These are phyloP conservation scores for Neovahlkampfia damariscottae DNA, from an alignment of 78 protist genomes.

Conservation along the genomic window DNA sequence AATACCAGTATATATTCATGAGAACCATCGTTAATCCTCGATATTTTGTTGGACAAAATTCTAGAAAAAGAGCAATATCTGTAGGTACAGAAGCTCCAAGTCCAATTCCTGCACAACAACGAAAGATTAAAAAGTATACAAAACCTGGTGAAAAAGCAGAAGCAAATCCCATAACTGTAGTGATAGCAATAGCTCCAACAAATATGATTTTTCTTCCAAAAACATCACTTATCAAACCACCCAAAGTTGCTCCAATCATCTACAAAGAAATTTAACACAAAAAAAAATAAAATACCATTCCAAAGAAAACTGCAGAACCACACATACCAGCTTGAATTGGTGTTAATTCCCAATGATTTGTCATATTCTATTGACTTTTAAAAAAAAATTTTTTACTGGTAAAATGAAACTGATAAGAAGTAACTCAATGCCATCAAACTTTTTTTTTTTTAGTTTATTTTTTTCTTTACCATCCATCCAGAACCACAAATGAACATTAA, in stretches of 20 bases:
- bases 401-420: background rate
- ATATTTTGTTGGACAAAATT: background rate
- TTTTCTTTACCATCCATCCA: background rate
- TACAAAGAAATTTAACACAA: background rate
- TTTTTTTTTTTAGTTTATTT: background rate
- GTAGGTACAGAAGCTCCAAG: conserved; percentile 1
- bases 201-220: background rate
- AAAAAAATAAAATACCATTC: background rate
- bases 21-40: background rate
- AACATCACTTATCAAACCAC: background rate
- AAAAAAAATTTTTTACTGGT: no score
- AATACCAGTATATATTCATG: background rate
- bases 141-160: background rate
- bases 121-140: background rate
- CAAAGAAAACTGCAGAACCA: conserved; percentile 4
- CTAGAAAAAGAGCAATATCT: background rate
- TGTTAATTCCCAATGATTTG: background rate
- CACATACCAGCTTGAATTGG: background rate
- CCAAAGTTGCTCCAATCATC: background rate
- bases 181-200: background rate
- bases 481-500: background rate
- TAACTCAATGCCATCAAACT: background rate
- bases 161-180: background rate
- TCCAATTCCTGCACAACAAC: background rate
- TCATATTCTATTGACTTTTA: no score